Base-by-base conservation (phyloP, 2,329 filamentous ascomycete genomes). In the Trichoderma koningii region DNA sequence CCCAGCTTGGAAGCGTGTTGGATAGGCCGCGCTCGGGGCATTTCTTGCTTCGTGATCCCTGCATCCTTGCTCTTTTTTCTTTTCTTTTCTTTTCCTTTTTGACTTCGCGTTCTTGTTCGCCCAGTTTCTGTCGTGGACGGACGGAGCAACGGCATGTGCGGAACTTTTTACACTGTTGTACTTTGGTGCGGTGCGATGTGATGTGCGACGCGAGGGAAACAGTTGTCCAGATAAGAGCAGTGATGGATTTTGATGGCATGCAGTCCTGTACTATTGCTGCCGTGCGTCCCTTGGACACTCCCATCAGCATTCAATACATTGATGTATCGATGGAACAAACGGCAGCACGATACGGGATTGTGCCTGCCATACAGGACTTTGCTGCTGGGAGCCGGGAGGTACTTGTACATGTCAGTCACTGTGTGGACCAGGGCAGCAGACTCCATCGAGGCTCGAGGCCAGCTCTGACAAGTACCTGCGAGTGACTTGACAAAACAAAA, bases 351-450 rank as follows among this genome's bases (percentile, higher is more conserved):
- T 12, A 34, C 12, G 30, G 9, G 30, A 34, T 38, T 14, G 1
- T 5, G 34, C 34, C 34, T 38, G 34, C 34, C 34, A 38, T 12
- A 3, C 12, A 14, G 34, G 34, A 38, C 34, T 38, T 38, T 38
- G 10, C 12, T 38, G 34, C 34, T 38, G 34, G 14, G 34, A 14
- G 34, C 34, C 34, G 12, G 34, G 34, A 14, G 34, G 34, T 38
- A 38, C 34, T 38, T 38, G 34, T 38, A 38, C 34, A 14, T 38
- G 34, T 14, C 48, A 17, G 23, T 52, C 48, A 53, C 59, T 45
- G 59, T 53, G 59, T 62, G 59, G 56, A 30, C n/a, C 55, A 7
- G n/a, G 34, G 9, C 45, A 42, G 9, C 45, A 42, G 44, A 45
- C 23, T 34, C 41, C 41, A n/a, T 34, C 12, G 17, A 34, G 28